Percentiles rank a stretch among this genome's conserved stretches.
Evolutionary conservation across 78 protist species (phyloP).

Genomic region (Dictyostelium discoideum): dicty_2.7 NC_007091.3:1436501-1437000

Average conservation of each 20-base stretch:
- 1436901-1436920: conserved; percentile 34
- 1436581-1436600: too few species aligned
- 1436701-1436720: conserved; percentile 63
- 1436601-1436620: conserved; percentile 36
- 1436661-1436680: conserved; percentile 18
- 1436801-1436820: not conserved
- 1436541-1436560: too few species aligned
- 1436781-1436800: not conserved
- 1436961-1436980: conserved; percentile 42
- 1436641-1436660: conserved; percentile 32
- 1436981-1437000: conserved; percentile 47
- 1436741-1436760: conserved; percentile 59
- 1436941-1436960: conserved; percentile 60
- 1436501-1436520: not conserved
- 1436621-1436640: conserved; percentile 73
- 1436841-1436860: not conserved
- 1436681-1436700: conserved; percentile 71
- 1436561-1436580: too few species aligned
- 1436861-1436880: conserved; percentile 51
- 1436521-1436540: not conserved
- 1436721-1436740: conserved; percentile 69
- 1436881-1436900: conserved; percentile 21
- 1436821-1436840: too few species aligned
- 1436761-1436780: conserved; percentile 28
- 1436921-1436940: conserved; percentile 15